These are phyloP conservation scores for Epicoccum nigrum DNA, from an alignment of 2,329 filamentous ascomycete genomes.

Conservation along the genomic window DNA sequence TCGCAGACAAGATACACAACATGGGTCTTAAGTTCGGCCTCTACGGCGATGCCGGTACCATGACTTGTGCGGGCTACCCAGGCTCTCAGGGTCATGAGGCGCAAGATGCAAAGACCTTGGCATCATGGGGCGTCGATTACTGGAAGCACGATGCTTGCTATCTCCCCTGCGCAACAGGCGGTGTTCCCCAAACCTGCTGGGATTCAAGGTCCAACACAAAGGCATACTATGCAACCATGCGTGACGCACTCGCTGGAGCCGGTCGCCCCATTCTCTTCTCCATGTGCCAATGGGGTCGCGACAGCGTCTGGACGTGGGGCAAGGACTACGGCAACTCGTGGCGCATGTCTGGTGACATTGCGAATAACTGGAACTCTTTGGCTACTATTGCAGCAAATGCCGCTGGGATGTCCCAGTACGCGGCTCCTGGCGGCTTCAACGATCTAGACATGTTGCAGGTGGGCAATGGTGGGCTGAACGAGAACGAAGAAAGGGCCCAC, in stretches of 20 bases:
- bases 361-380: not conserved
- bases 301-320: not conserved
- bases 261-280: not conserved
- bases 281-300: not conserved
- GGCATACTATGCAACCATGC: not conserved
- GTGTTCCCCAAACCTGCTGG: not conserved
- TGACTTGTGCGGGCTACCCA: not conserved
- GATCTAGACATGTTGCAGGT: not conserved
- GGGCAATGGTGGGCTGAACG: not conserved
- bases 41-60: not conserved
- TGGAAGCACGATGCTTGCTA: not conserved
- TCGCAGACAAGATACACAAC: not conserved
- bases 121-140: not conserved
- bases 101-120: not conserved
- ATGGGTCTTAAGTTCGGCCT: not conserved
- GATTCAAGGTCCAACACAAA: not conserved
- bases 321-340: not conserved
- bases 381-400: not conserved
- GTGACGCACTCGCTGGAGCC: not conserved
- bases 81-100: not conserved
- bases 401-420: not conserved
- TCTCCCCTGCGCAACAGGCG: not conserved
- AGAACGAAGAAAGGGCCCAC: not conserved
- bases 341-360: not conserved
- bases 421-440: not conserved